Percentiles rank a stretch among this genome's conserved stretches.
phyloP scores from a whole-genome alignment of 176 grass and related monocot species.

The Aegilops umbellulata region DNA sequence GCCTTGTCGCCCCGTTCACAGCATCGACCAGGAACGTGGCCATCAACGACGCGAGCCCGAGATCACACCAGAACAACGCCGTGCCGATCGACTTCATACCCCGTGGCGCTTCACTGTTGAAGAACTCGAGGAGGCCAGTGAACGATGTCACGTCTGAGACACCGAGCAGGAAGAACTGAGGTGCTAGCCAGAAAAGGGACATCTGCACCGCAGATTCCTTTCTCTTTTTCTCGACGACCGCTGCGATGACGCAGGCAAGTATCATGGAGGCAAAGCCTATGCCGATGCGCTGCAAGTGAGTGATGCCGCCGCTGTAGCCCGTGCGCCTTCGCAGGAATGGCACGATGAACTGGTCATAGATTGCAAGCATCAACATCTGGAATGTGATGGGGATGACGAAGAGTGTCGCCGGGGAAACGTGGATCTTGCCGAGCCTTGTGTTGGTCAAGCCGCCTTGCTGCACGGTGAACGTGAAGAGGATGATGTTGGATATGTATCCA shows the following conservation, averaged over 20 bases:
- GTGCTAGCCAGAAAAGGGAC: slow-evolving; percentile 62
- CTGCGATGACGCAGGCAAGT: slow-evolving; percentile 41
- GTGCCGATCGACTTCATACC: slow-evolving; percentile 68
- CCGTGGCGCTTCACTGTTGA: slow-evolving; percentile 60
- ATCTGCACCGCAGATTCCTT: slow-evolving; percentile 11
- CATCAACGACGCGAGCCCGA: slow-evolving; percentile 43
- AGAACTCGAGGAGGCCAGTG: slow-evolving; percentile 78
- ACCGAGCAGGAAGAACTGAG: slow-evolving; percentile 68
- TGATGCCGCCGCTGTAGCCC: slow-evolving; percentile 60
- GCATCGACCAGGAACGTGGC: slow-evolving; percentile 41
- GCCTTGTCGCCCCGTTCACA: slow-evolving; percentile 47
- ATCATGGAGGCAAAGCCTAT: slow-evolving; percentile 43
- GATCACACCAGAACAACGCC: slow-evolving; percentile 58
- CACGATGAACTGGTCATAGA: slow-evolving; percentile 66
- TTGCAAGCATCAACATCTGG: slow-evolving; percentile 58
- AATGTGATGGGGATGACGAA: slow-evolving; percentile 65
- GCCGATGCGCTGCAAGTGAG: slow-evolving; percentile 67
- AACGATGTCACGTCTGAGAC: slow-evolving; percentile 63
- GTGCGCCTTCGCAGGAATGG: slow-evolving; percentile 52
- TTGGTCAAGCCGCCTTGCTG: slow-evolving; percentile 86
- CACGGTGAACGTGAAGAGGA: slow-evolving; percentile 64
- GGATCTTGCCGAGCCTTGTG: slow-evolving; percentile 47
- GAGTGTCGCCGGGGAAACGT: slow-evolving; percentile 61
- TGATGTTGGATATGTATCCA: slow-evolving; percentile 46
- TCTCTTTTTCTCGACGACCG: slow-evolving; percentile 58